Conservation (phyloP, 257 asterid species). For the Voacanga thouarsii region DNA sequence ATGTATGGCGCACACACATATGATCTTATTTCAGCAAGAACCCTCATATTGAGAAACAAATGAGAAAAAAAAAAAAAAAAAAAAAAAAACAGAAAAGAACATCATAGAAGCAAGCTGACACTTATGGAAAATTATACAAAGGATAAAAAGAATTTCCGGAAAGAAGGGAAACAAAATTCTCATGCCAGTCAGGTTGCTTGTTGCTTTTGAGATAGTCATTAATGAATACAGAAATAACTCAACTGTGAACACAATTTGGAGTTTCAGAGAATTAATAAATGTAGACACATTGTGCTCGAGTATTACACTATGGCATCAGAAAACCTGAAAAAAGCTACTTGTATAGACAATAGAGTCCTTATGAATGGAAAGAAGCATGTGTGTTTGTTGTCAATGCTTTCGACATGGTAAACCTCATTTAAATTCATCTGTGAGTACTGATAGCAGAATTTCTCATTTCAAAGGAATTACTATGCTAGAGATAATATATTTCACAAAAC, state of each 20-base stretch:
- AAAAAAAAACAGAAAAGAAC: background rate
- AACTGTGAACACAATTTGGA: background rate
- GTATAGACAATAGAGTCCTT: background rate
- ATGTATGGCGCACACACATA: background rate
- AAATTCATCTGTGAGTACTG: no score
- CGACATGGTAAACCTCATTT: no score
- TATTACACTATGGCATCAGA: background rate
- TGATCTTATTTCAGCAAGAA: background rate
- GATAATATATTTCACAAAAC: background rate
- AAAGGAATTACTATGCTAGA: no score
- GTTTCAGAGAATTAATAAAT: background rate
- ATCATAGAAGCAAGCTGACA: background rate
- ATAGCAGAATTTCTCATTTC: no score
- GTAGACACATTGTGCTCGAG: background rate
- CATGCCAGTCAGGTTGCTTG: background rate
- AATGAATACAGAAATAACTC: background rate
- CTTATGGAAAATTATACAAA: no score
- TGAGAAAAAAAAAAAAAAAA: background rate
- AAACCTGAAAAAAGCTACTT: background rate
- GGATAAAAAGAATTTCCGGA: background rate
- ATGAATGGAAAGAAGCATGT: background rate
- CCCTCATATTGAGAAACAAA: background rate
- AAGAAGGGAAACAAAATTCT: background rate
- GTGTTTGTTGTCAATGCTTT: no score
- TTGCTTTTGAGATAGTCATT: background rate